Conservation (phyloP, 2,329 filamentous ascomycete species). For the Claviceps capensis region DNA sequence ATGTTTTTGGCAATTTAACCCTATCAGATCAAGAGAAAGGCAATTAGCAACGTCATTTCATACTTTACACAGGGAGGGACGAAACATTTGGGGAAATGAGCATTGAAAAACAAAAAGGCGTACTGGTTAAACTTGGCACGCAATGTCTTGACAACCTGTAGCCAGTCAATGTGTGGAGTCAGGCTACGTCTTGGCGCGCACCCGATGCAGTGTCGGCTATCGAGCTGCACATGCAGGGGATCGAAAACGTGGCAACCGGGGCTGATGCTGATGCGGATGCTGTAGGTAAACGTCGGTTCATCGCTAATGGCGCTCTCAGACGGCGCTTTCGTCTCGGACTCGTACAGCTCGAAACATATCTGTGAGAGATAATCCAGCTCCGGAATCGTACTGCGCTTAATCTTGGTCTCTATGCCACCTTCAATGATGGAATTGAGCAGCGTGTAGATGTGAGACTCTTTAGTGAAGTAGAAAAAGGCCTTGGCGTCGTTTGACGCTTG, state of each 20-base stretch:
- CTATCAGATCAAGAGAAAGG: conserved; percentile 18
- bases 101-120: conserved; percentile 17
- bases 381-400: conserved; percentile 85
- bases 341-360: conserved; percentile 96
- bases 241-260: conserved; percentile 95
- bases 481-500: conserved; percentile 90
- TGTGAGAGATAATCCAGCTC: conserved; percentile 96
- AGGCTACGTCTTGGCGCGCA: conserved; percentile 82
- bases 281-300: conserved; percentile 75
- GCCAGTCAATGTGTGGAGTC: conserved; percentile 89
- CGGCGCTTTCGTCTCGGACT: conserved; percentile 62
- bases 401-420: conserved; percentile 93
- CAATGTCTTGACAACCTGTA: conserved; percentile 89
- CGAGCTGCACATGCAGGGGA: conserved; percentile 88
- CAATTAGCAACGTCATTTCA: neutral
- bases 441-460: conserved; percentile 97
- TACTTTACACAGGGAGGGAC: neutral
- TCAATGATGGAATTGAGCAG: conserved; percentile 95
- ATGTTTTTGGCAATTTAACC: conserved; percentile 53
- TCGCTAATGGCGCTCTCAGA: conserved; percentile 27
- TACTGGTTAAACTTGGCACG: conserved; percentile 91
- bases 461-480: conserved; percentile 97
- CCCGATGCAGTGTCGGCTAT: conserved; percentile 92
- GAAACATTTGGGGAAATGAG: neutral
- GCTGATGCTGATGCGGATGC: conserved; percentile 88